Conservation (phyloP, 257 asterid genomes). For the Salvia hispanica region DNA sequence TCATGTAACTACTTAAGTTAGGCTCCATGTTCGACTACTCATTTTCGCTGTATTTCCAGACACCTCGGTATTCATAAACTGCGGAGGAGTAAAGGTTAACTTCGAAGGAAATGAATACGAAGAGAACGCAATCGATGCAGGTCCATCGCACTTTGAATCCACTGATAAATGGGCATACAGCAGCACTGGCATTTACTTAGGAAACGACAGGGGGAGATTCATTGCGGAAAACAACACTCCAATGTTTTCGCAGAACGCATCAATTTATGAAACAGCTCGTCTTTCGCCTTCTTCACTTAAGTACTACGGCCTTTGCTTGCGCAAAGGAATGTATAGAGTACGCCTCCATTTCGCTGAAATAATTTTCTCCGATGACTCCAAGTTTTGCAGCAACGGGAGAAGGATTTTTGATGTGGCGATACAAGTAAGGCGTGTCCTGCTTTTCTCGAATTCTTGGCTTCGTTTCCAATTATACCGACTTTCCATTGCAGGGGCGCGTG, state of each 20-base stretch:
- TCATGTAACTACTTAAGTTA: neutral
- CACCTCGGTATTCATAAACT: slow-evolving; percentile 67
- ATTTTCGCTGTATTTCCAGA: slow-evolving; percentile 43
- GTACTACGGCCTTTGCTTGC: slow-evolving; percentile 78
- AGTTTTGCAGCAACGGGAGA: slow-evolving; percentile 67
- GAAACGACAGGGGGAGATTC: neutral
- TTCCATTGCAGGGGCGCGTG: slow-evolving; percentile 62
- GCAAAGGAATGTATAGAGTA: slow-evolving; percentile 75
- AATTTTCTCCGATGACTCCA: slow-evolving; percentile 52
- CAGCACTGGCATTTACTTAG: slow-evolving; percentile 66
- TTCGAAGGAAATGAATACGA: slow-evolving; percentile 61
- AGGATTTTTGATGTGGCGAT: slow-evolving; percentile 86
- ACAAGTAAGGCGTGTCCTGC: slow-evolving; percentile 56
- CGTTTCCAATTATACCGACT: slow-evolving; percentile 5
- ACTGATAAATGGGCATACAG: slow-evolving; percentile 72
- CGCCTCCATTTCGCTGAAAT: slow-evolving; percentile 93
- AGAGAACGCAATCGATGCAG: slow-evolving; percentile 46
- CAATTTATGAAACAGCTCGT: slow-evolving; percentile 75
- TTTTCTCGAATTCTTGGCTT: neutral
- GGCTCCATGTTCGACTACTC: slow-evolving; percentile 9
- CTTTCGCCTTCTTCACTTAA: slow-evolving; percentile 71
- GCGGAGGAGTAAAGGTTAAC: slow-evolving; percentile 60
- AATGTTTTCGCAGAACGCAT: slow-evolving; percentile 35
- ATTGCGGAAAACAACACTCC: slow-evolving; percentile 34
- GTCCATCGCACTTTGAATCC: slow-evolving; percentile 55